Conservation (phyloP, 441 rosid species). For the Erysimum pusillum region DNA sequence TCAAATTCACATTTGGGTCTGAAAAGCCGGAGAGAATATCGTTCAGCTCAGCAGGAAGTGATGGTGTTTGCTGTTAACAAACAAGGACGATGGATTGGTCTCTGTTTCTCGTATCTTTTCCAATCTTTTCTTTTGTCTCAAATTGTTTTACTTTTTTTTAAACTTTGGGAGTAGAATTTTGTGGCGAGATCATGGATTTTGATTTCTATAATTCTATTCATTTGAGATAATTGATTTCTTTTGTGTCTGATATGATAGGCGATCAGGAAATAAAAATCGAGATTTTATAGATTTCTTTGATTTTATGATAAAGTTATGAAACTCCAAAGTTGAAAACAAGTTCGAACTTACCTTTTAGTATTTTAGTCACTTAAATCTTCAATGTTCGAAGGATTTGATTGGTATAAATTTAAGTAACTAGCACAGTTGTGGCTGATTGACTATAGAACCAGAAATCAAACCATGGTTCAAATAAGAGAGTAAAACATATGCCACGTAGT, state of each 20-base stretch:
- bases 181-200: slow-evolving; percentile 8
- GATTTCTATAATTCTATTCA: background rate
- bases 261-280: background rate
- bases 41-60: slow-evolving; percentile 63
- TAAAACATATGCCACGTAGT: slow-evolving; percentile 9
- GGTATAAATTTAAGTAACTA: no score
- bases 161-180: slow-evolving; percentile 4
- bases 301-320: no score
- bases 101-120: background rate
- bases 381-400: no score
- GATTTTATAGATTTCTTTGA: background rate
- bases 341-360: no score
- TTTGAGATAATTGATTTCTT: slow-evolving; percentile 1
- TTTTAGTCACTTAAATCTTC: no score
- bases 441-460: no score
- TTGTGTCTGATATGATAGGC: background rate
- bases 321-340: no score
- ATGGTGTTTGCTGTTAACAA: slow-evolving; percentile 62
- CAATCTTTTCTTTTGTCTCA: background rate
- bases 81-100: slow-evolving; percentile 16
- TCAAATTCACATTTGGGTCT: slow-evolving; percentile 73
- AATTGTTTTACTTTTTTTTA: background rate
- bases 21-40: slow-evolving; percentile 63
- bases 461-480: background rate
- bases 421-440: no score